Evolutionary conservation across 2,329 filamentous ascomycete genomes (phyloP), one percentile per base, ranked within the genome.

Genomic region (Alternaria burnsii): DNA sequence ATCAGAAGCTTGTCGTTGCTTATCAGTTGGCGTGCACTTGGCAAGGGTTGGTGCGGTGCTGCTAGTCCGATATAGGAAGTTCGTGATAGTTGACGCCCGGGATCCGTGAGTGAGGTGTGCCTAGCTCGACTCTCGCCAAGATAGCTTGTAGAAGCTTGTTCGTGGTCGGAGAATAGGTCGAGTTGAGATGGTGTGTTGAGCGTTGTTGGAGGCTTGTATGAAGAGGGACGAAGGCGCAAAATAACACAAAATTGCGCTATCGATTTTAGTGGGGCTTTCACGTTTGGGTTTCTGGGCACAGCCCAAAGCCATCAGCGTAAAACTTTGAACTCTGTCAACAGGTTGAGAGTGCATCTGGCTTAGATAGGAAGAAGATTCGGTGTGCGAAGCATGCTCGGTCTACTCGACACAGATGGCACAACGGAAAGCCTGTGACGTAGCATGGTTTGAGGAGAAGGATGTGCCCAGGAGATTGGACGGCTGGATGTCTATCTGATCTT

Each of bases 11-110:
- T 56, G 44, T 50, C 9, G 18, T 32, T 56, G 54, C 54, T 56
- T 56, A 56, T 56, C 54, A 56, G 54, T 43, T 51, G 54, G 44
- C 47, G 54, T 20, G 44, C 26, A 56, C 54, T 56, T 56, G 44
- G 54, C 54, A 51, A 42, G 54, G 54, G 38, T 56, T 24, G 34
- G 18, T 32, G 44, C 32, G 44, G 30, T 50, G 26, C 26, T 41
- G 20, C 54, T 56, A 56, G 54, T 26, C 41, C 54, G 0, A 26
- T 20, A 51, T 56, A 56, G 44, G 54, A 41, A 51, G 44, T 56
- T 50, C 14, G 54, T 22, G 44, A 56, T 50, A 38, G 44, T 36
- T 18, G 38, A 5, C 26, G 26, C 24, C 36, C 44, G 34, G 14
- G 7, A 41, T 22, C 11, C 5, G 38, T 28, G 16, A 30, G 14